Base-by-base conservation (phyloP, 139 green algal genomes). In the Chlorella sp. region DNA sequence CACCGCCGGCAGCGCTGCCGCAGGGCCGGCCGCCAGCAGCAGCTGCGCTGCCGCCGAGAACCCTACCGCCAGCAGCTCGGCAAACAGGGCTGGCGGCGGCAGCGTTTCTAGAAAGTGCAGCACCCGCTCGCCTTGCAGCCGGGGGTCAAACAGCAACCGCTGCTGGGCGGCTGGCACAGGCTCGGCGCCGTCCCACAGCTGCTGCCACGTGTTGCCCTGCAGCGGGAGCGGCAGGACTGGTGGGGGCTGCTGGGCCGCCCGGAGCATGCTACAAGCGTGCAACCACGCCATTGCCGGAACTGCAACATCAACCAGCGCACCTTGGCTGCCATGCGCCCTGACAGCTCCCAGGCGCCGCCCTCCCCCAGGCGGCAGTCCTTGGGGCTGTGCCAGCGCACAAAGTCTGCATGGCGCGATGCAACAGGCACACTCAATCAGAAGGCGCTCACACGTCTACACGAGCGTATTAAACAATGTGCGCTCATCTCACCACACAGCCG, bases 381-480 rank as follows among this genome's bases (percentile, higher is more conserved):
- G 9, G 94, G 94, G 3, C 89, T 95, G 87, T 95, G 90, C 95
- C 95, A 98, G n/a, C 90, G 78, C 60, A 98, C 75, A 84, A 98
- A 98, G 75, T 98, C 95, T 14, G 82, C 89, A 30, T 1, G 76
- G 56, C 34, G 56, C 56, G 56, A 65, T 30, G 7, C 13, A 16
- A 65, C 22, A 4, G 56, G 7, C 13, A 14, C 26, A 24, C 56
- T 65, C 9, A n/a, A n/a, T n/a, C n/a, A n/a, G n/a, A n/a, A n/a
- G n/a, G n/a, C n/a, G n/a, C n/a, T n/a, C n/a, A n/a, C n/a, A n/a
- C n/a, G n/a, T n/a, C n/a, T n/a, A n/a, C n/a, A n/a, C n/a, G n/a
- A n/a, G n/a, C n/a, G n/a, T n/a, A n/a, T n/a, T n/a, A n/a, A n/a
- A n/a, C n/a, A n/a, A n/a, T n/a, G n/a, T n/a, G n/a, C n/a, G n/a